Base-by-base conservation (phyloP, 1,284 basidiomycete genomes). In the Cutaneotrichosporon cutaneum region DNA sequence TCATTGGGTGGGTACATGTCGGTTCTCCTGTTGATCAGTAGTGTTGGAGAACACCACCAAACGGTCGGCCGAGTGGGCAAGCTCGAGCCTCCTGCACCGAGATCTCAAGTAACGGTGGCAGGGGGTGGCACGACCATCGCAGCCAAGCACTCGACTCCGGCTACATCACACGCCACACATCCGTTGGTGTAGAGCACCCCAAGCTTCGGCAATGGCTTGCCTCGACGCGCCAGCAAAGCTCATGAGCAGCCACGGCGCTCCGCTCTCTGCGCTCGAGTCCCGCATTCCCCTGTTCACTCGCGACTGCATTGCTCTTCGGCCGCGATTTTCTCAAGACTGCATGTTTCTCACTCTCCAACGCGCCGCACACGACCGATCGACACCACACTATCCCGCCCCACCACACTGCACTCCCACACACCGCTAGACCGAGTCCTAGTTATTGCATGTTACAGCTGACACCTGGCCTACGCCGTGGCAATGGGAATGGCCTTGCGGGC, bases 381-480 rank as follows among this genome's bases (percentile, higher is more conserved):
- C 39, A 42, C 18, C 39, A n/a, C 39, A 42, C 39, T 18, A n/a
- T n/a, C 18, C 39, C 39, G 18, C 18, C 16, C 39, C 13, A 8
- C 39, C 30, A 30, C 30, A 30, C 30, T 30, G 11, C 24, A 24
- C 21, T 4, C 11, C 54, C 26, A 9, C 24, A 30, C 54, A 27
- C 39, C 10, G 48, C 48, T 24, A 10, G 14, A 2, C 50, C 13
- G 18, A 33, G n/a, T 35, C 45, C 48, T n/a, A 50, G 22, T 54
- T 54, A 35, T 54, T 54, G 52, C 35, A 54, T 54, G 52, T 16
- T 54, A 54, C 52, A 54, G 2, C 35, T 18, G 21, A 39, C 3
- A 13, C 22, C 10, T 2, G 24, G 16, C 26, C 3, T 16, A 32
- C 21, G 18, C 50, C 36, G n/a, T 27, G 21, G 55, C 55, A n/a